Percentiles rank a stretch among this genome's conserved stretches.
Conservation (phyloP, 768 basidiomycete genomes). For the Pleurotus djamor region DNA sequence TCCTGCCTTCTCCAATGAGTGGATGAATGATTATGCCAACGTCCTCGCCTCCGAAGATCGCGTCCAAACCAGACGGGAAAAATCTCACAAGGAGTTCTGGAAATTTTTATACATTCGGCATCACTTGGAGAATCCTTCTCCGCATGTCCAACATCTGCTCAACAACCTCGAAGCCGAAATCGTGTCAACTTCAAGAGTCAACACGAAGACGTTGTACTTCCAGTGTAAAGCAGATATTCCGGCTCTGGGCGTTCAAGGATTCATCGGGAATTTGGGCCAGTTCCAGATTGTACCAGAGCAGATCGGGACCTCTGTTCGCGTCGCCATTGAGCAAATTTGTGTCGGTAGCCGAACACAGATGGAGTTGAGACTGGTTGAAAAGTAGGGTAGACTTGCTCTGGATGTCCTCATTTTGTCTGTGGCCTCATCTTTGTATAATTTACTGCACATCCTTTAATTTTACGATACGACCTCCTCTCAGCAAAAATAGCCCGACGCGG, state of each 20-base stretch:
- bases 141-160: constrained; percentile 18
- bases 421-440: too few relatives aligned
- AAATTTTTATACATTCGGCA: constrained; percentile 32
- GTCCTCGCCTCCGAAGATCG: constrained; percentile 35
- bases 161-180: constrained; percentile 19
- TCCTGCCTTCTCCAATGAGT: constrained; percentile 42
- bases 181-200: constrained; percentile 8
- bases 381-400: background rate
- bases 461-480: background rate
- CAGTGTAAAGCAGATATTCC: constrained; percentile 18
- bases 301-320: constrained; percentile 12
- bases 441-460: too few relatives aligned
- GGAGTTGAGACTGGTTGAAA: constrained; percentile 13
- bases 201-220: constrained; percentile 8
- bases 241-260: constrained; percentile 18
- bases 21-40: constrained; percentile 40
- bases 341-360: constrained; percentile 23
- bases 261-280: constrained; percentile 1
- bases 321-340: constrained; percentile 23
- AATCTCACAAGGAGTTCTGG: constrained; percentile 31
- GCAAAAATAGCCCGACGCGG: background rate
- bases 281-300: background rate
- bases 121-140: constrained; percentile 26
- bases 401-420: too few relatives aligned
- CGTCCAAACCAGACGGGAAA: constrained; percentile 23